Conservation (phyloP, 2,329 filamentous ascomycete genomes). For the Aciculosporium take region DNA sequence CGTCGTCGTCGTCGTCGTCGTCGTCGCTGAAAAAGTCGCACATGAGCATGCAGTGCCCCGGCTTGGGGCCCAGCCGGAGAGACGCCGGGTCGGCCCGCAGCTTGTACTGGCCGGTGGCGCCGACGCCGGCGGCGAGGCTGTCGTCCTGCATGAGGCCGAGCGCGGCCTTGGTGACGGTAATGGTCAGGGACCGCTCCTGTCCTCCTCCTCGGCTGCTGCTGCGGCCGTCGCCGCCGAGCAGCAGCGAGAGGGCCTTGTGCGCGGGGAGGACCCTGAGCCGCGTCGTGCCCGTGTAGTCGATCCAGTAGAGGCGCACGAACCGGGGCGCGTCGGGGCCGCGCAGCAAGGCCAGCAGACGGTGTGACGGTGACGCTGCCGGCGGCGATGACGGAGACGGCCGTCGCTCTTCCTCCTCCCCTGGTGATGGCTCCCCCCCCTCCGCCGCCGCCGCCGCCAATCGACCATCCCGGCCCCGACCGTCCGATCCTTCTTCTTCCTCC, state of each 20-base stretch:
- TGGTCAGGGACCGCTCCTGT: constrained; percentile 26
- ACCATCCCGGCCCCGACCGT: too few relatives aligned
- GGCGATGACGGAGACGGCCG: not conserved
- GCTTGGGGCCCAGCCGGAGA: constrained; percentile 42
- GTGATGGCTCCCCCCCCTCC: too few relatives aligned
- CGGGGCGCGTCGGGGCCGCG: not conserved
- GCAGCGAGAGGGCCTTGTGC: constrained; percentile 33
- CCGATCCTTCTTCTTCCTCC: too few relatives aligned
- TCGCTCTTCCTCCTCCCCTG: too few relatives aligned
- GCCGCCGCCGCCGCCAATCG: not conserved
- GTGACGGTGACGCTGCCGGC: not conserved
- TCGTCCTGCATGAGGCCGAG: constrained; percentile 59
- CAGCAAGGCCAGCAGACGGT: not conserved
- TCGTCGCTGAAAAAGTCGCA: constrained; percentile 48
- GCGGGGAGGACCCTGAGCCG: constrained; percentile 56
- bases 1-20: too few relatives aligned
- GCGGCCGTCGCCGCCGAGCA: constrained; percentile 30
- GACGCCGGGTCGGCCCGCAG: constrained; percentile 52
- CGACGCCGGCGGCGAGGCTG: constrained; percentile 34
- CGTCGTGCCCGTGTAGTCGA: constrained; percentile 60
- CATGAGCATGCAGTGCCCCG: constrained; percentile 50
- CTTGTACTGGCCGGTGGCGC: constrained; percentile 49
- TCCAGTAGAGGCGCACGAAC: constrained; percentile 62
- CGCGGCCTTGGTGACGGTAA: constrained; percentile 50
- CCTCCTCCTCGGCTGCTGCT: too few relatives aligned